Percentiles rank a stretch among this genome's conserved stretches.
phyloP scores from a whole-genome alignment of 2,329 filamentous ascomycete genomes.

The Aureobasidium mangrovei region DNA sequence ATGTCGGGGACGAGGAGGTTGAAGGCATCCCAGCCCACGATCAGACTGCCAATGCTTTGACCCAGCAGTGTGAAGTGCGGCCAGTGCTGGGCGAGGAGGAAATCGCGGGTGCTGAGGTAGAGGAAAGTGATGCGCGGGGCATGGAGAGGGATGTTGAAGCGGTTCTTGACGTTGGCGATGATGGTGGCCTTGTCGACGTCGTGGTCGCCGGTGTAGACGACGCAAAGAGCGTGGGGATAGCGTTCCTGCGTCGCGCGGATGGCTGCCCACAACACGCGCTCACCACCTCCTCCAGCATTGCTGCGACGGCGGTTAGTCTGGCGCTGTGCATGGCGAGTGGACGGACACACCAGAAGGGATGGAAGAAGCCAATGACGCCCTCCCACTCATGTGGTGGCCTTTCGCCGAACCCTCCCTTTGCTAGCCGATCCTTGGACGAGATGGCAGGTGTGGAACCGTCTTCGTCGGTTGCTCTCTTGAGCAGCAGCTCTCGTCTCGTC shows the following conservation, averaged over 20 bases:
- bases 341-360: constrained; percentile 75
- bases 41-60: constrained; percentile 81
- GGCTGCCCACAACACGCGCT: constrained; percentile 92
- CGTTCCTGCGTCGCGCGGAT: constrained; percentile 81
- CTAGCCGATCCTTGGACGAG: not conserved
- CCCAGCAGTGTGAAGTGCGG: constrained; percentile 86
- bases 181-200: constrained; percentile 75
- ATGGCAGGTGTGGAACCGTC: not conserved
- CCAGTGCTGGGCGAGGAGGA: constrained; percentile 79
- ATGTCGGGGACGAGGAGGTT: constrained; percentile 85
- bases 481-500: constrained; percentile 14
- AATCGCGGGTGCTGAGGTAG: constrained; percentile 80
- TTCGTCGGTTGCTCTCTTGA: constrained; percentile 15
- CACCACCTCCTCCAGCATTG: constrained; percentile 92
- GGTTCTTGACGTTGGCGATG: constrained; percentile 53
- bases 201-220: constrained; percentile 93
- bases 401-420: not conserved
- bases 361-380: constrained; percentile 90
- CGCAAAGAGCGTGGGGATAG: constrained; percentile 80
- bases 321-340: not conserved
- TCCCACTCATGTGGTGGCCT: constrained; percentile 53
- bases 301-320: constrained; percentile 36
- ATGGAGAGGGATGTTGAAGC: constrained; percentile 89
- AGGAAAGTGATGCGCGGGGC: constrained; percentile 76
- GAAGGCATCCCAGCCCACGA: constrained; percentile 88